These are phyloP conservation scores for Beauveria medogensis DNA, from an alignment of 2,329 filamentous ascomycete species.

Conservation along the genomic window DNA sequence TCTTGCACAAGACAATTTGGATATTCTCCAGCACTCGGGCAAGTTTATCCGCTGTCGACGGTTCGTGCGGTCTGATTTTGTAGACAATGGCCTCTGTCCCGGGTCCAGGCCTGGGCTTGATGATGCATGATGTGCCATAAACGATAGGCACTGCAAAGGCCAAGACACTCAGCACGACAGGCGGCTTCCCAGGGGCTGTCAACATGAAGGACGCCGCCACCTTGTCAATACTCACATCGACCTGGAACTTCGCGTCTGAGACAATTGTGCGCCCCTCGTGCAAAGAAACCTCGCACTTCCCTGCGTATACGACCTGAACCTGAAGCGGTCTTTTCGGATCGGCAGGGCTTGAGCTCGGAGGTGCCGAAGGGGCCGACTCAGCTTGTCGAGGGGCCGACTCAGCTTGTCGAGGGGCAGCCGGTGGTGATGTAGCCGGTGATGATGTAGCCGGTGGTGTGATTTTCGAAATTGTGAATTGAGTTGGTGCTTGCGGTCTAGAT, in stretches of 20 bases:
- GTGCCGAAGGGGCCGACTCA: background rate
- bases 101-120: conserved; percentile 6
- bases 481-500: background rate
- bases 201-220: conserved; percentile 16
- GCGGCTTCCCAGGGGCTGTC: conserved; percentile 8
- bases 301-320: background rate
- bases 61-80: background rate
- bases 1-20: background rate
- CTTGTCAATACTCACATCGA: background rate
- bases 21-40: background rate
- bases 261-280: background rate
- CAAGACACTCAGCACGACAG: conserved; percentile 15
- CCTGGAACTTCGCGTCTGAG: background rate
- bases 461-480: background rate
- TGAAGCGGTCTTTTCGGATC: background rate
- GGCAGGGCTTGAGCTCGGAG: background rate
- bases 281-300: background rate
- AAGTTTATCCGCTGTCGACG: background rate
- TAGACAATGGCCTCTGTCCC: background rate
- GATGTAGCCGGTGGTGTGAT: background rate
- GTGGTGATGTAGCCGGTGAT: background rate
- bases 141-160: conserved; percentile 16
- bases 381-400: background rate
- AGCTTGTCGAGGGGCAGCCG: background rate
- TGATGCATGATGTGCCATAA: conserved; percentile 17